Percentiles rank a stretch among this genome's conserved stretches.
phyloP scores from a whole-genome alignment of 176 grass and related monocot genomes.

The Alopecurus myosuroides region DNA sequence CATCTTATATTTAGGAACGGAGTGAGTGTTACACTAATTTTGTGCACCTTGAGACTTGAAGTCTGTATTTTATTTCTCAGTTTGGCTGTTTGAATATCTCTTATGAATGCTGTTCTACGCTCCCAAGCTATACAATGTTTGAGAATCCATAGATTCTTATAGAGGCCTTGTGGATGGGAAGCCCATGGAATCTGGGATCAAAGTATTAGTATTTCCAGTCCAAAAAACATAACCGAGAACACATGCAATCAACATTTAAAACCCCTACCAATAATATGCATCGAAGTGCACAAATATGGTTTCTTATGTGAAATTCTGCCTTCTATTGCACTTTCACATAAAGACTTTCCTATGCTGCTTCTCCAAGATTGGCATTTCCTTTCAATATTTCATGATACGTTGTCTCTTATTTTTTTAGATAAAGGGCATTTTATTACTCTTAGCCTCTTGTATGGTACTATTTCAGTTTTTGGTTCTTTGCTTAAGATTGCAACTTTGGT shows the following conservation, averaged over 20 bases:
- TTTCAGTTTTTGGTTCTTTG: not conserved
- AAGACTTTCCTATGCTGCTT: not conserved
- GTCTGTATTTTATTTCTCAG: conserved; percentile 3
- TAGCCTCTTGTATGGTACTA: not conserved
- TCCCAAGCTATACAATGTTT: not conserved
- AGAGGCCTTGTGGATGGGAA: conserved; percentile 4
- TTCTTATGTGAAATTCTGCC: not conserved
- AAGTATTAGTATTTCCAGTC: not conserved
- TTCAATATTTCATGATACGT: not conserved
- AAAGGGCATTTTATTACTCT: too few relatives aligned
- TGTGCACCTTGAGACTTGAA: not conserved
- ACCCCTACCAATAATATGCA: not conserved
- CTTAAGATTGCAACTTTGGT: not conserved
- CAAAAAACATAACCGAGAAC: not conserved
- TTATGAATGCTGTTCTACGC: not conserved
- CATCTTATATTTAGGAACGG: too few relatives aligned
- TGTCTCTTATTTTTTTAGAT: too few relatives aligned
- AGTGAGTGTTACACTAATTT: conserved; percentile 8
- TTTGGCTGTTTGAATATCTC: not conserved
- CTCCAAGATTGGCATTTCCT: not conserved
- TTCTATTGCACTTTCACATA: not conserved
- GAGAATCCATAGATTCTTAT: not conserved
- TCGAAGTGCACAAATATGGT: not conserved
- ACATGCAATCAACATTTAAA: not conserved
- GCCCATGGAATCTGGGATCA: conserved; percentile 1